A percentile compares a stretch with the other conserved stretches of the same genome.
phyloP scores from a whole-genome alignment of 768 basidiomycete genomes.

The Rhodotorula kratochvilovae region DNA sequence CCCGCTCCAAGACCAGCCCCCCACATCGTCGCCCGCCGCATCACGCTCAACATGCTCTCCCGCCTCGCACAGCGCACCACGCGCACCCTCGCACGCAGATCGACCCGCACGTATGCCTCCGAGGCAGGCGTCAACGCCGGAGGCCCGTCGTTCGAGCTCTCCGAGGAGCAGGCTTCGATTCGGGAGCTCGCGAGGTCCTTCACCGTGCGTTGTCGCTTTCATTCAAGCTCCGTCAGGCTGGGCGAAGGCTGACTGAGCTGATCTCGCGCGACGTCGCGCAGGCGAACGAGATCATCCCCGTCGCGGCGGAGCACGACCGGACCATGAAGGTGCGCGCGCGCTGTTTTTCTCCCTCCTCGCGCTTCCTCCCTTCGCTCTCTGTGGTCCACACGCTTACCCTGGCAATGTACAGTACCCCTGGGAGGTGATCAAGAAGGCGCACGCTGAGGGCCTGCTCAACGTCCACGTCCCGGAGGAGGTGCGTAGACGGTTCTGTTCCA shows the following conservation, averaged over 20 bases:
- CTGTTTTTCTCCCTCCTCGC: neutral
- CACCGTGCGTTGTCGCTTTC: conserved; percentile 30
- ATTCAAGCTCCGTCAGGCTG: neutral
- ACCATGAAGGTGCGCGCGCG: conserved; percentile 44
- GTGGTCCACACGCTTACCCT: too few relatives aligned
- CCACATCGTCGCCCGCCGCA: neutral
- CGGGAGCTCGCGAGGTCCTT: conserved; percentile 41
- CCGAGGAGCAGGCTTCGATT: conserved; percentile 48
- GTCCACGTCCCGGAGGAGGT: conserved; percentile 49
- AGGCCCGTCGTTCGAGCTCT: conserved; percentile 44
- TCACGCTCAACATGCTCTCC: conserved; percentile 9
- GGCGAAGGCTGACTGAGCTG: neutral
- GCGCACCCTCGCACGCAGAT: neutral
- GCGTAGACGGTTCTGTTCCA: conserved; percentile 3
- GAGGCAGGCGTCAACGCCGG: conserved; percentile 2
- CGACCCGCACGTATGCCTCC: conserved; percentile 9
- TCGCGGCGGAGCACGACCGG: conserved; percentile 49
- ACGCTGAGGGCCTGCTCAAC: conserved; percentile 48
- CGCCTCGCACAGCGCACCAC: conserved; percentile 7
- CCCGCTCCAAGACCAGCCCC: neutral
- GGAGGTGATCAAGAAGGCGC: conserved; percentile 49
- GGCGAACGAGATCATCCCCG: conserved; percentile 45
- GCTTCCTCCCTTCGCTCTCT: neutral
- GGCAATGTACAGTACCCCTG: conserved; percentile 47
- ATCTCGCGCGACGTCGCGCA: neutral